These are phyloP conservation scores for Chlamydomonas reinhardtii DNA, from an alignment of 163 green algal species.

Conservation along the genomic window DNA sequence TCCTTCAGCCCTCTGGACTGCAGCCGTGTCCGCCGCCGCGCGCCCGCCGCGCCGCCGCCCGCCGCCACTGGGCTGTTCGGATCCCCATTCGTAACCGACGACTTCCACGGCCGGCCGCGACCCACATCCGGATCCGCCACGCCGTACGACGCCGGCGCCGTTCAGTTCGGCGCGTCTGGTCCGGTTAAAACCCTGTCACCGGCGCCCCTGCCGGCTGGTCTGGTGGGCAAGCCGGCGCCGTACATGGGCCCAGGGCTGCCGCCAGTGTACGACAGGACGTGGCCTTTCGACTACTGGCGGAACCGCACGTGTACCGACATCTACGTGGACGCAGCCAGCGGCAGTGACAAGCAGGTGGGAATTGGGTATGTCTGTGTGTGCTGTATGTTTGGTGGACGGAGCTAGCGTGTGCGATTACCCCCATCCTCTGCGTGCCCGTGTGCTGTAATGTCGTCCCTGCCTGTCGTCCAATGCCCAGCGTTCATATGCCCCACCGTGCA, in stretches of 20 bases:
- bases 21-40: constrained; percentile 14
- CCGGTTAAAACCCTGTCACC: background rate
- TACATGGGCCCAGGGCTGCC: background rate
- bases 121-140: background rate
- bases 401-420: no score
- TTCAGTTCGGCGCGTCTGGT: constrained; percentile 1
- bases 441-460: no score
- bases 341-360: constrained; percentile 17
- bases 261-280: constrained; percentile 33
- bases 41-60: background rate
- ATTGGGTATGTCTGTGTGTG: no score
- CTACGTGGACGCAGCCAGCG: constrained; percentile 28
- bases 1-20: constrained; percentile 18
- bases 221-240: background rate
- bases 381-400: no score
- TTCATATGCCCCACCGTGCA: no score
- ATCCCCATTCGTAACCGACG: background rate
- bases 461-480: background rate
- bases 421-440: no score
- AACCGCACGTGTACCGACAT: constrained; percentile 33
- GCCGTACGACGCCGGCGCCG: constrained; percentile 21
- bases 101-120: constrained; percentile 36
- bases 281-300: constrained; percentile 39
- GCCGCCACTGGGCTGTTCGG: background rate
- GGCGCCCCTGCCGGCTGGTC: constrained; percentile 2